phyloP scores from a whole-genome alignment of 768 basidiomycete species.

The Flagelloscypha sp. region DNA sequence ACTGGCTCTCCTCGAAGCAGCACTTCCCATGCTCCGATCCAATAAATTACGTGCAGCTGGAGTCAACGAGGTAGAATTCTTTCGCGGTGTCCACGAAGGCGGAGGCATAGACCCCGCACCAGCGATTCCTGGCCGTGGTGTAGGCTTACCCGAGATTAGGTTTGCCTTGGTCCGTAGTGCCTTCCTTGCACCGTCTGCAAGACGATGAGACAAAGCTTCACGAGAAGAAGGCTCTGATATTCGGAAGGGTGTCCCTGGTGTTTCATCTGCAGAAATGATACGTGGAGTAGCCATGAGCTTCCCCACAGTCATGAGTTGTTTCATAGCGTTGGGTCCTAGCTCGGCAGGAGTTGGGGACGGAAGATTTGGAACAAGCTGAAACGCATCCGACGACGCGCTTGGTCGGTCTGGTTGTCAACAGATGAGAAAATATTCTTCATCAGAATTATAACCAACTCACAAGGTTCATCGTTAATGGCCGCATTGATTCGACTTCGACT shows the following conservation, averaged over 20 bases:
- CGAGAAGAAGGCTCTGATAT: constrained; percentile 71
- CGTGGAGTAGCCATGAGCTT: constrained; percentile 89
- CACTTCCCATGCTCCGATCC: constrained; percentile 60
- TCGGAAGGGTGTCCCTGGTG: constrained; percentile 64
- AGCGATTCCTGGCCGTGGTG: constrained; percentile 19
- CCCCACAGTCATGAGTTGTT: constrained; percentile 97
- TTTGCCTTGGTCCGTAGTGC: constrained; percentile 73
- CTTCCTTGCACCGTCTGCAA: constrained; percentile 76
- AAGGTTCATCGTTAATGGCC: constrained; percentile 88
- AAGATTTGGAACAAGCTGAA: constrained; percentile 73
- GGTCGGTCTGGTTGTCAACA: constrained; percentile 45
- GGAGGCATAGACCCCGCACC: constrained; percentile 65
- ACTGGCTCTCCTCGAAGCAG: constrained; percentile 56
- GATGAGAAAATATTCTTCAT: constrained; percentile 4
- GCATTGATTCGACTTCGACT: constrained; percentile 86
- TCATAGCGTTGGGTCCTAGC: constrained; percentile 74
- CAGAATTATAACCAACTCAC: constrained; percentile 37
- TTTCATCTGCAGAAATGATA: constrained; percentile 59
- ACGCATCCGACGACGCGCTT: constrained; percentile 47
- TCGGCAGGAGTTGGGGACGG: constrained; percentile 83
- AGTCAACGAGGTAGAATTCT: constrained; percentile 60
- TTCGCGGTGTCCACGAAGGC: constrained; percentile 71
- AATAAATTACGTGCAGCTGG: constrained; percentile 79
- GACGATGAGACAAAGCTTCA: constrained; percentile 71
- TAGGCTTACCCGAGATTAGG: constrained; percentile 36